Base-by-base conservation (phyloP, 2,329 filamentous ascomycete genomes). In the Thelonectria blattea region DNA sequence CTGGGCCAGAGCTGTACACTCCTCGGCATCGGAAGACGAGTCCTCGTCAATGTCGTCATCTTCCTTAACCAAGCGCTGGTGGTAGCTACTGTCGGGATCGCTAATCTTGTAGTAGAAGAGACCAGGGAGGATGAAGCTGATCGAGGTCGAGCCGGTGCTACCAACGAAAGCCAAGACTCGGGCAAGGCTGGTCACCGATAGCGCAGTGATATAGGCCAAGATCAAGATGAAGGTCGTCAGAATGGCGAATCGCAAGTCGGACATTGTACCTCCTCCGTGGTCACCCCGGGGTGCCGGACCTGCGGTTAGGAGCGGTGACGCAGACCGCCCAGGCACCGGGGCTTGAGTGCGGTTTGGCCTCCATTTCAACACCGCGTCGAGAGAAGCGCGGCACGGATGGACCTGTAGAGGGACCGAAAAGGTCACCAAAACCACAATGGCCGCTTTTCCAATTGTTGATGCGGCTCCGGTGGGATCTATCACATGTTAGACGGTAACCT, bases 41-140 rank as follows among this genome's bases (percentile, higher is more conserved):
- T 91, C 89, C 39, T 85, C 68, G 9, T 69, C 82, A n/a, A 88
- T 88, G 65, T 94, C 91, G 69, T 98, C 95, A 66, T 97, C 92
- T 71, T 95, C 93, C 75, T 98, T 98, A 64, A 92, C 81, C 10
- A 98, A 81, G 14, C 90, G 87, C 74, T 97, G 94, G 69, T 97
- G 93, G 64, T 94, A 88, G 27, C 89, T 85, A 46, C 91, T 94
- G 56, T 97, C 90, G 0, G 95, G 95, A 22, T 92, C 88, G 12
- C 92, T 96, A 61, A 99, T 98, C 78, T 98, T 98, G 80, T 98
- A 99, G 77, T 98, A 99, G 76, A 99, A 99, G 4, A 99, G 79
- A 0, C 95, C 95, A 0, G 95, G 95, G 0, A 99, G 83, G 66
- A 99, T 98, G 74, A 99, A 99, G 63, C 92, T 96, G 70, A 99